Conservation (phyloP, 2,329 filamentous ascomycete species). For the Allantophomopsis lycopodina region DNA sequence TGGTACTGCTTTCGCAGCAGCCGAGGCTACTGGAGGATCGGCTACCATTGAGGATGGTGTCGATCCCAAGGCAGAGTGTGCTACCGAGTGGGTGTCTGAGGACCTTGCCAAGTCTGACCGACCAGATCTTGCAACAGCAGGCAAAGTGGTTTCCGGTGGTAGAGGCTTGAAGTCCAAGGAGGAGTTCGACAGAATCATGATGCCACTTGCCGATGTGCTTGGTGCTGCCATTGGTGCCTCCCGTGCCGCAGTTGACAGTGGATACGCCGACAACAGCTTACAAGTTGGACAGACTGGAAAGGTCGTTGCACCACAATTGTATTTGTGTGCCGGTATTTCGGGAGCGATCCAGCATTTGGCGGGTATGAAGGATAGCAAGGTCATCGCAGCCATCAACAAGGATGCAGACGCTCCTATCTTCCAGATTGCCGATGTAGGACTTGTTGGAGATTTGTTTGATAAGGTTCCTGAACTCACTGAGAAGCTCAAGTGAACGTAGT, state of each 20-base stretch:
- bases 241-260: conserved; percentile 88
- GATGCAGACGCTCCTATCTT: conserved; percentile 95
- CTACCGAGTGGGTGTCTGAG: conserved; percentile 86
- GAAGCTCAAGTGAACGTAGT: conserved; percentile 52
- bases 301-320: conserved; percentile 92
- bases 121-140: conserved; percentile 82
- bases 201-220: conserved; percentile 80
- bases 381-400: conserved; percentile 98
- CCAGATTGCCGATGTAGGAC: conserved; percentile 89
- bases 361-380: conserved; percentile 99
- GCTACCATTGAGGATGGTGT: conserved; percentile 68
- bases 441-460: conserved; percentile 92
- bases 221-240: conserved; percentile 95
- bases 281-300: conserved; percentile 98
- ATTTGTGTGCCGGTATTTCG: conserved; percentile 89
- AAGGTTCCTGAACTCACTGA: conserved; percentile 92
- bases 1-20: conserved; percentile 78
- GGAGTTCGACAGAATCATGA: conserved; percentile 87
- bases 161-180: conserved; percentile 95
- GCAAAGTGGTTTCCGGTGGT: conserved; percentile 82
- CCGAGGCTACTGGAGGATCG: conserved; percentile 56
- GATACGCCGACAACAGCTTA: conserved; percentile 95
- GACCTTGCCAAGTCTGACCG: conserved; percentile 87
- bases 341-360: conserved; percentile 97
- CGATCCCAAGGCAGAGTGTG: conserved; percentile 63